Evolutionary conservation across 2,329 filamentous ascomycete genomes (phyloP).

Genomic region (Xylariaceae sp.): DNA sequence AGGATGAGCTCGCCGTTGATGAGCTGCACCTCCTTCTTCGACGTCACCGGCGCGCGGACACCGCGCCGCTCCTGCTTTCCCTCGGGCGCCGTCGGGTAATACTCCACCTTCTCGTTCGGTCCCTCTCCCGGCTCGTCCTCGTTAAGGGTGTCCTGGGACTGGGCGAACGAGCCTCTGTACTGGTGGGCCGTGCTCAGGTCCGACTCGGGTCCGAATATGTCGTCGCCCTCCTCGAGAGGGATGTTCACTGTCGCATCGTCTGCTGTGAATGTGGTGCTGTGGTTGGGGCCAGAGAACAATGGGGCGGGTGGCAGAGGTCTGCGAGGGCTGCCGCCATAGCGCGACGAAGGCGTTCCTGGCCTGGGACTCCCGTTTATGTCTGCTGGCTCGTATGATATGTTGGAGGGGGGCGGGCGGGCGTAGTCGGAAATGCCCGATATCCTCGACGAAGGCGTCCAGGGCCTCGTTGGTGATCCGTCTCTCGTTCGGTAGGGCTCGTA

Average conservation of each 20-base stretch:
- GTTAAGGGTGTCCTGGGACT: conserved; percentile 51
- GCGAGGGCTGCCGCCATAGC: conserved; percentile 81
- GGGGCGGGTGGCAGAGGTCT: conserved; percentile 85
- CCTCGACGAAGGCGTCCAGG: conserved; percentile 51
- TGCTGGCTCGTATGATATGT: conserved; percentile 72
- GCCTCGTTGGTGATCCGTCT: conserved; percentile 49
- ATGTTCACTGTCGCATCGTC: conserved; percentile 70
- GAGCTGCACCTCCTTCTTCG: conserved; percentile 87
- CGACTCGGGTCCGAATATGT: conserved; percentile 64
- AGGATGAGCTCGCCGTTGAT: conserved; percentile 97
- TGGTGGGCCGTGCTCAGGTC: conserved; percentile 51
- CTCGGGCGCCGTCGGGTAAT: conserved; percentile 82
- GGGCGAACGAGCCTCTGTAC: conserved; percentile 53
- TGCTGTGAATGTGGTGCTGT: conserved; percentile 48
- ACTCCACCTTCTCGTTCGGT: conserved; percentile 58
- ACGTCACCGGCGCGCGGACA: conserved; percentile 79
- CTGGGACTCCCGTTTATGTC: conserved; percentile 86
- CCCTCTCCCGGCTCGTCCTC: conserved; percentile 34
- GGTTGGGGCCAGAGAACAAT: conserved; percentile 60
- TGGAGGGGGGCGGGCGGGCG: conserved; percentile 63
- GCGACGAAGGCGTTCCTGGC: conserved; percentile 83
- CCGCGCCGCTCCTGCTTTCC: conserved; percentile 84
- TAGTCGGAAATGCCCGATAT: conserved; percentile 53
- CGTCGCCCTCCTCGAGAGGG: conserved; percentile 60
- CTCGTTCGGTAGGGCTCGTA: conserved; percentile 53